Conservation (phyloP, 129 eudicot species). For the Dittrichia graveolens region DNA sequence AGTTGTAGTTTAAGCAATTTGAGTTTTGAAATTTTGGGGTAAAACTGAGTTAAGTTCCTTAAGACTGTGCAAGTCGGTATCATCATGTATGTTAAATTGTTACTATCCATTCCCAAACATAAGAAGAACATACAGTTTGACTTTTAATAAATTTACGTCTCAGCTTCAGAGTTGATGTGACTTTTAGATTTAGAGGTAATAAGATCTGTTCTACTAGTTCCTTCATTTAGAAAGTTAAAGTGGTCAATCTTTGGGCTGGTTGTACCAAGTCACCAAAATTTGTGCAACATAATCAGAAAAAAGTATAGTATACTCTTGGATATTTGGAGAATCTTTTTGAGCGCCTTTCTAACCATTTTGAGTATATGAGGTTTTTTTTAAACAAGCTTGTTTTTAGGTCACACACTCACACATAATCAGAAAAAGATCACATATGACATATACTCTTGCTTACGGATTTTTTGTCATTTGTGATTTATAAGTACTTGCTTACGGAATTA, state of each 20-base stretch:
- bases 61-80: slow-evolving; percentile 8
- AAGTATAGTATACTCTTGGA: slow-evolving; percentile 16
- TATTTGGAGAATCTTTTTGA: slow-evolving; percentile 11
- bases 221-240: slow-evolving; percentile 2
- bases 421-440: background rate
- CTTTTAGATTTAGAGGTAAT: slow-evolving; percentile 10
- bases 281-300: slow-evolving; percentile 8
- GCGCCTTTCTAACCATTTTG: slow-evolving; percentile 11
- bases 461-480: background rate
- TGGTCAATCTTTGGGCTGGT: slow-evolving; percentile 10
- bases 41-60: background rate
- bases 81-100: slow-evolving; percentile 3
- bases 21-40: background rate
- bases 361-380: background rate
- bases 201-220: background rate
- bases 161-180: slow-evolving; percentile 8
- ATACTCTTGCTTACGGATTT: background rate
- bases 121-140: background rate
- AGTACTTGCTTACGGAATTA: background rate
- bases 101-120: background rate
- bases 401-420: slow-evolving; percentile 18
- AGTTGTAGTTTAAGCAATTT: slow-evolving; percentile 11
- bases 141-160: slow-evolving; percentile 9
- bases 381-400: background rate
- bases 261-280: slow-evolving; percentile 1